phyloP scores from a whole-genome alignment of 441 rosid genomes.

The California macrophylla region DNA sequence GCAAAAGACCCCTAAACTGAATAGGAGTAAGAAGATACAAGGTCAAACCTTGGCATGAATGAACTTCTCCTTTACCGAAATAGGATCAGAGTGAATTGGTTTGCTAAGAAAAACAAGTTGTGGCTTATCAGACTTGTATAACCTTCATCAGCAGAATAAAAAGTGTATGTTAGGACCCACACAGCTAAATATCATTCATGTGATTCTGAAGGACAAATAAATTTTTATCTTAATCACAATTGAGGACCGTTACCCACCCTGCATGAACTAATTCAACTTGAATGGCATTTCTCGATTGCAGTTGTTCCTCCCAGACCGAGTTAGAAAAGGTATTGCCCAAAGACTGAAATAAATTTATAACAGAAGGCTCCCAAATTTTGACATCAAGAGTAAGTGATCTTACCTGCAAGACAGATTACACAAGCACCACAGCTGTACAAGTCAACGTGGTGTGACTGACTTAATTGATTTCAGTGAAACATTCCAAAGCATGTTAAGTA shows the following conservation, averaged over 20 bases:
- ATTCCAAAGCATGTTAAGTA: background rate
- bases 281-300: constrained; percentile 40
- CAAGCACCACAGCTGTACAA: background rate
- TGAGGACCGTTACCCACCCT: constrained; percentile 34
- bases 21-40: background rate
- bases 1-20: background rate
- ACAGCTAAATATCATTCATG: background rate
- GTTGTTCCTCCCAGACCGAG: constrained; percentile 73
- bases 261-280: constrained; percentile 29
- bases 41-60: constrained; percentile 77
- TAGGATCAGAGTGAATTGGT: constrained; percentile 58
- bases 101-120: constrained; percentile 49
- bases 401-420: constrained; percentile 45
- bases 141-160: constrained; percentile 29
- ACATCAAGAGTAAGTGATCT: constrained; percentile 95
- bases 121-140: constrained; percentile 39
- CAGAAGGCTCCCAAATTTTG: constrained; percentile 84
- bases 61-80: constrained; percentile 75
- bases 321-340: constrained; percentile 66
- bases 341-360: constrained; percentile 64
- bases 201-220: background rate
- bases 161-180: constrained; percentile 7
- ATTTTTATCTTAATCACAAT: background rate
- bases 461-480: background rate
- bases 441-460: background rate